phyloP scores from a whole-genome alignment of 495 filamentous ascomycete species.

The Cryomyces antarcticus region DNA sequence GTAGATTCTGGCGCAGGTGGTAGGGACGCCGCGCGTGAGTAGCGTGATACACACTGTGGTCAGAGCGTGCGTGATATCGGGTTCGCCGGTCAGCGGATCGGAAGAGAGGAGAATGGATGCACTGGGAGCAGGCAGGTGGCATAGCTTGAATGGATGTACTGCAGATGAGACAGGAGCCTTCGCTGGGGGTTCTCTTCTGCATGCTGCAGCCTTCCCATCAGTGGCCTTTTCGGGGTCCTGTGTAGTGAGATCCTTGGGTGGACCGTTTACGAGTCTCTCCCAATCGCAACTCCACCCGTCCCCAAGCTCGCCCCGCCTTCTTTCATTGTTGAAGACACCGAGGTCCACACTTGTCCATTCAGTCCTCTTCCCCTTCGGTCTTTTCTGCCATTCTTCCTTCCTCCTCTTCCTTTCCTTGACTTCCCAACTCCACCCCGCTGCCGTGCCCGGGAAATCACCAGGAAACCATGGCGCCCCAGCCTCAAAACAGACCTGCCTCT shows the following conservation, averaged over 20 bases:
- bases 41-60: constrained; percentile 39
- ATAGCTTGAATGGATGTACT: neutral
- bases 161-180: too few species aligned
- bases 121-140: constrained; percentile 1
- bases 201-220: neutral
- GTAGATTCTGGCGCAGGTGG: constrained; percentile 48
- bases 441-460: constrained; percentile 66
- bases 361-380: constrained; percentile 62
- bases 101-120: neutral
- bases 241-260: too few species aligned
- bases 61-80: constrained; percentile 10
- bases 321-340: constrained; percentile 41
- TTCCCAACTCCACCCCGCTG: constrained; percentile 63
- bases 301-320: constrained; percentile 72
- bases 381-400: constrained; percentile 49
- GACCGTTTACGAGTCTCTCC: constrained; percentile 33
- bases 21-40: constrained; percentile 36
- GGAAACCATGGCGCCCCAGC: constrained; percentile 69
- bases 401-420: constrained; percentile 38
- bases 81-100: neutral
- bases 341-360: constrained; percentile 62
- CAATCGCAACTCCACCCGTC: constrained; percentile 78
- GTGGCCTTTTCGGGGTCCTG: neutral
- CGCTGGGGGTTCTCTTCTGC: too few species aligned
- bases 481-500: constrained; percentile 67